A percentile compares a stretch with the other conserved stretches of the same genome.
phyloP scores from a whole-genome alignment of 257 asterid genomes.

The Cordia subcordata region DNA sequence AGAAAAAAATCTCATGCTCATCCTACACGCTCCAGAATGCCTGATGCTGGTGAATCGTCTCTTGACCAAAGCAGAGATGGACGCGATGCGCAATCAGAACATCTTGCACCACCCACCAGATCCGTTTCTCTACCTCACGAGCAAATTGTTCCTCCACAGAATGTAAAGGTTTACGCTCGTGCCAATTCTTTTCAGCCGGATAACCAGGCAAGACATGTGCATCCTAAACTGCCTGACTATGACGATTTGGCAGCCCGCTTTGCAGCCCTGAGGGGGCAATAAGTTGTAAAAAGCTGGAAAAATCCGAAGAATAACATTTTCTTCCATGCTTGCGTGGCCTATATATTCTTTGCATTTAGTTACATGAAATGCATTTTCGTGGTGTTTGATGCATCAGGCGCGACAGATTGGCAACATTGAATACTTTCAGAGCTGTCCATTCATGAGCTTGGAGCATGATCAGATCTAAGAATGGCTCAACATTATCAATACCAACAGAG shows the following conservation, averaged over 20 bases:
- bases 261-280: slow-evolving; percentile 77
- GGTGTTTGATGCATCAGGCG: no score
- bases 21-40: slow-evolving; percentile 19
- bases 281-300: slow-evolving; percentile 3
- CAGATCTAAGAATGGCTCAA: no score
- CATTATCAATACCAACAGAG: neutral
- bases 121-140: slow-evolving; percentile 70
- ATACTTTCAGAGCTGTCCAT: no score
- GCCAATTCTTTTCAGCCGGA: slow-evolving; percentile 74
- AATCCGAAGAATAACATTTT: slow-evolving; percentile 1
- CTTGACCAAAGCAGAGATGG: slow-evolving; percentile 23
- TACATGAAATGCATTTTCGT: neutral
- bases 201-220: slow-evolving; percentile 76
- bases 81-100: slow-evolving; percentile 26
- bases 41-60: slow-evolving; percentile 43
- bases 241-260: slow-evolving; percentile 90
- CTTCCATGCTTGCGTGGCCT: neutral
- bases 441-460: no score
- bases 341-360: neutral
- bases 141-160: slow-evolving; percentile 32
- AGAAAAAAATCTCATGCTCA: slow-evolving; percentile 29
- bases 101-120: slow-evolving; percentile 41
- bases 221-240: slow-evolving; percentile 90
- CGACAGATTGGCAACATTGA: neutral
- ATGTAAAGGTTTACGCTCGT: slow-evolving; percentile 48